Base-by-base conservation (phyloP, 129 eudicot species). In the Helianthus tuberosus region DNA sequence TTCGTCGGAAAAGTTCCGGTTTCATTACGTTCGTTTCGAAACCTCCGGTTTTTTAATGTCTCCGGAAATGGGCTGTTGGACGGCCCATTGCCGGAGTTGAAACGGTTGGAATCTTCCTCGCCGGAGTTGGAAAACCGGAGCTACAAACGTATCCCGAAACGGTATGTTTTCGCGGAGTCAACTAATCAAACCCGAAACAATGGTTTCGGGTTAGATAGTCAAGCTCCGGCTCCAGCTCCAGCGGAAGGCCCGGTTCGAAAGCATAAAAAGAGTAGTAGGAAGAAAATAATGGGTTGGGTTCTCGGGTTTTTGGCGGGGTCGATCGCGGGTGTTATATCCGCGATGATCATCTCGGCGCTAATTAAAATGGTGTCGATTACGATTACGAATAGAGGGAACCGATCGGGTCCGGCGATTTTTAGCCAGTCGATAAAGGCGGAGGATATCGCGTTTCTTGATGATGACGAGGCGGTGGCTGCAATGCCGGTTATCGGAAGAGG, bases 401-500 rank as follows among this genome's bases (percentile, higher is more conserved):
- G 78, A 11, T 29, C 76, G 0, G 79, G 91, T 20, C 62, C 75
- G n/a, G 68, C 83, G 36, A 88, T 90, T 69, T 94, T 88, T 76
- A 94, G 91, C 58, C 93, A 84, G 0, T 11, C 80, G 50, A 90
- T 94, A 49, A 90, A 88, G 73, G 61, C 84, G 5, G 90, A 88
- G 72, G 96, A 90, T 41, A 78, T 92, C 49, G 89, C 85, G 10
- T 92, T 92, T 80, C 74, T 89, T 10, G 85, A 86, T 39, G 87
- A 81, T 16, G 93, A 88, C 41, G 89, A 86, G 13, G 96, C 87
- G 4, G 8, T 94, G 23, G 86, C 86, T 0, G 36, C 84, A 1
- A 73, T 90, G 49, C 77, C 64, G 7, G 64, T 44, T 16, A 13
- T 66, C 2, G 71, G 71, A 47, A 46, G 54, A 44, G 71, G 71